Evolutionary conservation across 2,329 filamentous ascomycete species (phyloP).

Genomic region (Sphaerulina vaccinii): DNA sequence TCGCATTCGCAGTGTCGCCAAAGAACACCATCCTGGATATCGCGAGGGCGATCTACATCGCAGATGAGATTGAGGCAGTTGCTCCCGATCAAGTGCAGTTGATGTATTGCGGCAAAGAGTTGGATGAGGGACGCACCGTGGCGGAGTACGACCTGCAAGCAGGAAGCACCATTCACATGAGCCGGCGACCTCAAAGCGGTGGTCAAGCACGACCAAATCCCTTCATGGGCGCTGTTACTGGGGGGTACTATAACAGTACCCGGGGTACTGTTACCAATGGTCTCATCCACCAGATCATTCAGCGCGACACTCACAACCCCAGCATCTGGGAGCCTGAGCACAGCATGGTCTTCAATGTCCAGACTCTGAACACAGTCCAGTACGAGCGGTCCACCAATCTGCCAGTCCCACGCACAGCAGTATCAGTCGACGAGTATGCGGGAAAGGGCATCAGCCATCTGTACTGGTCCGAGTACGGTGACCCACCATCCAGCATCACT

Average conservation of each 20-base stretch:
- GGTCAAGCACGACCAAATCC: constrained; percentile 19
- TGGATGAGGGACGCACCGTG: constrained; percentile 71
- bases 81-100: constrained; percentile 93
- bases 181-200: constrained; percentile 29
- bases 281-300: constrained; percentile 43
- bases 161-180: too few species aligned
- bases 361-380: constrained; percentile 41
- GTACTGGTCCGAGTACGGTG: too few species aligned
- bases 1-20: constrained; percentile 64
- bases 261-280: constrained; percentile 46
- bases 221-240: constrained; percentile 24
- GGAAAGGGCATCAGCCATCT: too few species aligned
- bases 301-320: constrained; percentile 31
- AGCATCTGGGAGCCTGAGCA: constrained; percentile 35
- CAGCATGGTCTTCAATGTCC: constrained; percentile 41
- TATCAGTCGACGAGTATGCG: too few species aligned
- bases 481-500: too few species aligned
- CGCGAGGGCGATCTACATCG: constrained; percentile 94
- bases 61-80: constrained; percentile 95
- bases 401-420: constrained; percentile 34
- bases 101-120: constrained; percentile 92
- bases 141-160: constrained; percentile 80
- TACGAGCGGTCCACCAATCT: too few species aligned
- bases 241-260: constrained; percentile 22
- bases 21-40: constrained; percentile 93